Evolutionary conservation across 2,329 filamentous ascomycete species (phyloP), one percentile per base, ranked within the genome.

Genomic region (Aaosphaeria pasadenensis): DNA sequence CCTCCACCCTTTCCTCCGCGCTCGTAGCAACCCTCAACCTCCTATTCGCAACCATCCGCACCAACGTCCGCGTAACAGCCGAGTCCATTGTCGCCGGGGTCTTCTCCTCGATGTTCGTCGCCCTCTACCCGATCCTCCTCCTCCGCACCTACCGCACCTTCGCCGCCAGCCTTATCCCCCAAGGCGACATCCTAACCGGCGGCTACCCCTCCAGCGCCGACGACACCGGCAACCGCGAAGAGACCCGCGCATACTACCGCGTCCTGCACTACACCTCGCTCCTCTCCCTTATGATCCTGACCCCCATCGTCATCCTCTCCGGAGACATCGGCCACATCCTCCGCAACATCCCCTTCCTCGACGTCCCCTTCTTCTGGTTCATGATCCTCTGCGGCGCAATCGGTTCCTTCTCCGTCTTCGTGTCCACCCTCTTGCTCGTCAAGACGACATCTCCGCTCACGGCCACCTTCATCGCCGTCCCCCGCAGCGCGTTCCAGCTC

Each of bases 331-430:
- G 63, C 5, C 70, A 76, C 47, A 78, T 81, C 32, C 68, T 69
- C 45, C 72, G 74, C 13, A 80, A 80, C 50, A 78, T 78, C 47
- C 79, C 79, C 46, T 76, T 79, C 61, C 70, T 81, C 7, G 78
- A 81, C 48, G 75, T 80, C 1, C 76, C 77, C 2, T 81, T 77
- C 60, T 79, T 80, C 64, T 81, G 78, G 78, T 64, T 80, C 39
- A 75, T 80, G 71, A 73, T 76, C 36, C 55, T 74, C 4, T 76
- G 76, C 47, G 76, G 75, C 3, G 75, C 75, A 2, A 59, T 77
- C 5, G 75, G 74, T 4, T 72, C 68, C 0, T 78, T 73, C 62
- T 71, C 75, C 5, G 74, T 79, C 4, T 79, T 80, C 50, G 69
- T 68, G 3, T 64, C 70, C n/a, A 77, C 73, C 2, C 63, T 80